Percentiles rank a stretch among this genome's conserved stretches.
phyloP scores from a whole-genome alignment of 768 basidiomycete genomes.

The Amyloporia xantha region DNA sequence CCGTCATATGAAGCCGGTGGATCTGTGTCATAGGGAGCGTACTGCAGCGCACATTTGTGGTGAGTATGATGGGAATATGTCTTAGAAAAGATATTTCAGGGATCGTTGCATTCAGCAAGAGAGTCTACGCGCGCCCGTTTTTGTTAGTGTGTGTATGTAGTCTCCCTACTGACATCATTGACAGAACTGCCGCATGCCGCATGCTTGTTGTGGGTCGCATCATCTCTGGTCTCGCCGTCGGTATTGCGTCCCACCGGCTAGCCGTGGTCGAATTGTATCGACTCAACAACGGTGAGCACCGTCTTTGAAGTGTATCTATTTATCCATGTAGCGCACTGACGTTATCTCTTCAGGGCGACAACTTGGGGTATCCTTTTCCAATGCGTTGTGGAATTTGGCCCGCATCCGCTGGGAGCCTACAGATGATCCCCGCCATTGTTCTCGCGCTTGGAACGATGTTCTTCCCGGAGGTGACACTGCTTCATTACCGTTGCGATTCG shows the following conservation, averaged over 20 bases:
- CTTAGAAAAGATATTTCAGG: too few species aligned
- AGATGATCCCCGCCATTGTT: slow-evolving; percentile 71
- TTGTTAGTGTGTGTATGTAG: too few species aligned
- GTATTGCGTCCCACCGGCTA: slow-evolving; percentile 56
- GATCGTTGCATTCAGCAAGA: too few species aligned
- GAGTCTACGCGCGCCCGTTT: too few species aligned
- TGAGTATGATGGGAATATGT: too few species aligned
- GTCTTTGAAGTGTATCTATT: background rate
- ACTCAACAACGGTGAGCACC: slow-evolving; percentile 53
- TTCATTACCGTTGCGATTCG: slow-evolving; percentile 1
- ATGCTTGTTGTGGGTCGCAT: slow-evolving; percentile 56
- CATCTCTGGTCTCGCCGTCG: slow-evolving; percentile 62
- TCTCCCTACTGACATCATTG: too few species aligned
- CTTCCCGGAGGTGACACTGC: slow-evolving; percentile 58
- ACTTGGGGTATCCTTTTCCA: slow-evolving; percentile 76
- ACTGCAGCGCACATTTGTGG: slow-evolving; percentile 56
- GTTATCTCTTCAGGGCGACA: slow-evolving; percentile 46
- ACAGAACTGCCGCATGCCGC: slow-evolving; percentile 61
- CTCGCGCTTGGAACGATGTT: slow-evolving; percentile 58
- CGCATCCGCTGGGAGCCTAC: slow-evolving; percentile 76
- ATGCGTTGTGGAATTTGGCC: slow-evolving; percentile 74
- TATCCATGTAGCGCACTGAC: background rate
- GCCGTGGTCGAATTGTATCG: slow-evolving; percentile 71
- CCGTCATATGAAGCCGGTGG: slow-evolving; percentile 57
- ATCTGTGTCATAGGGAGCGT: slow-evolving; percentile 71